A percentile compares a stretch with the other conserved stretches of the same genome.
phyloP scores from a whole-genome alignment of 2,329 filamentous ascomycete species.

The Aspergillus transmontanensis region DNA sequence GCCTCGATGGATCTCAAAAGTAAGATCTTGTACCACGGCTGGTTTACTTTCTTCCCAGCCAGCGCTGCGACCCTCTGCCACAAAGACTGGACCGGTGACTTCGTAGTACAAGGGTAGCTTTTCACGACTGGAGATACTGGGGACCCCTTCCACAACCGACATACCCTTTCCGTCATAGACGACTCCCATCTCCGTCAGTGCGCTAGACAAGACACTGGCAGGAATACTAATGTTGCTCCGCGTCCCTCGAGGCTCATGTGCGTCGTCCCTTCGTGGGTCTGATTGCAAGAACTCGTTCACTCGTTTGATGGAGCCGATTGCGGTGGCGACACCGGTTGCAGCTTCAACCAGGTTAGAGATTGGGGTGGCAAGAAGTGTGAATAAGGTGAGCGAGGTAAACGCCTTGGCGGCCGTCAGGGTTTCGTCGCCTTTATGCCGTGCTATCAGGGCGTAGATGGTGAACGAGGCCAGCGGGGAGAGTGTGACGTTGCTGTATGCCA shows the following conservation, averaged over 20 bases:
- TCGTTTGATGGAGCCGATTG: background rate
- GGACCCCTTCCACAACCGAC: background rate
- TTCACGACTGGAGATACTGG: background rate
- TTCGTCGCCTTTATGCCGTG: background rate
- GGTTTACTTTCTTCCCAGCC: conserved; percentile 13
- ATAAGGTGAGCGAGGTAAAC: background rate
- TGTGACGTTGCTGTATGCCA: background rate
- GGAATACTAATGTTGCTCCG: background rate
- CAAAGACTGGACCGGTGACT: background rate
- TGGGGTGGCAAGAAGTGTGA: background rate
- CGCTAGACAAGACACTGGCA: background rate
- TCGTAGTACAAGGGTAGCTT: background rate
- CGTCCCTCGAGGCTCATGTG: background rate
- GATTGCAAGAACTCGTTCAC: background rate
- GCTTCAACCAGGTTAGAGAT: background rate
- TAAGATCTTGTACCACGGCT: conserved; percentile 25
- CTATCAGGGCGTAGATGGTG: background rate
- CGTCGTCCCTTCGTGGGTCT: background rate
- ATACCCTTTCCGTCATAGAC: background rate
- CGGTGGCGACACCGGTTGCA: background rate
- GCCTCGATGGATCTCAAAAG: conserved; percentile 14
- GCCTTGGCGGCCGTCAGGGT: background rate
- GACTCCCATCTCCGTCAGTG: background rate
- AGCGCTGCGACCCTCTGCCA: background rate
- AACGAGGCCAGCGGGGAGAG: background rate